A percentile compares a stretch with the other conserved stretches of the same genome.
Evolutionary conservation across 2,329 filamentous ascomycete species (phyloP).

Genomic region (Monosporascus ibericus): DNA sequence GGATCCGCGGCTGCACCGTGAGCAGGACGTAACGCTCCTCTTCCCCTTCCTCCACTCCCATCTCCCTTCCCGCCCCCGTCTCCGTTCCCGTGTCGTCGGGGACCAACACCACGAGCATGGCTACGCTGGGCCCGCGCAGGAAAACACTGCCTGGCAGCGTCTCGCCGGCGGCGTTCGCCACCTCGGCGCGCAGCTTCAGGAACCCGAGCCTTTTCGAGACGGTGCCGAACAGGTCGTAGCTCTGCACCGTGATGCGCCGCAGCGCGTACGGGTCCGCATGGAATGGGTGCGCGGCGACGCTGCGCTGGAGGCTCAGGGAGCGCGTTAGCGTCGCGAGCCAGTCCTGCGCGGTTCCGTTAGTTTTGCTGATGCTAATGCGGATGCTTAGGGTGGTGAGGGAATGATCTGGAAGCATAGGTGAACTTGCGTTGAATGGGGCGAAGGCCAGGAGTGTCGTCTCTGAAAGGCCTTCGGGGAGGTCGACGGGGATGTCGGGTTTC

Average conservation of each 20-base stretch:
- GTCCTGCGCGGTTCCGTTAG: constrained; percentile 25
- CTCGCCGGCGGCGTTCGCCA: constrained; percentile 43
- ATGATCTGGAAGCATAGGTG: no score
- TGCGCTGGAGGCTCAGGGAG: constrained; percentile 40
- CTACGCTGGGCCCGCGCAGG: constrained; percentile 54
- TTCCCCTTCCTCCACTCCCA: constrained; percentile 2
- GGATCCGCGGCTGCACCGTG: constrained; percentile 53
- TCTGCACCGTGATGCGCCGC: constrained; percentile 44
- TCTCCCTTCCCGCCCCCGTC: constrained; percentile 17
- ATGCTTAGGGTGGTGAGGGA: no score
- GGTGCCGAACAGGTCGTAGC: constrained; percentile 42
- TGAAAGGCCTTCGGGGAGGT: constrained; percentile 37
- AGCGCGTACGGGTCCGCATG: constrained; percentile 47
- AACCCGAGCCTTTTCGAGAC: constrained; percentile 41
- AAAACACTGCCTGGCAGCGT: constrained; percentile 48
- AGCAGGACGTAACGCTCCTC: constrained; percentile 50
- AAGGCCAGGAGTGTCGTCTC: constrained; percentile 40
- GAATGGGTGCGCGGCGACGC: constrained; percentile 42
- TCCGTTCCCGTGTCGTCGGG: constrained; percentile 38
- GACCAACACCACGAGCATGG: constrained; percentile 51
- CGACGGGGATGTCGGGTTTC: constrained; percentile 33
- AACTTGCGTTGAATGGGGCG: constrained; percentile 42
- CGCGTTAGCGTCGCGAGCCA: constrained; percentile 43
- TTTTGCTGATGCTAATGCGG: no score
- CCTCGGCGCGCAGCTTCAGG: constrained; percentile 44